Conservation (phyloP, 1,284 basidiomycete genomes). For the Trichosporon asahii region DNA sequence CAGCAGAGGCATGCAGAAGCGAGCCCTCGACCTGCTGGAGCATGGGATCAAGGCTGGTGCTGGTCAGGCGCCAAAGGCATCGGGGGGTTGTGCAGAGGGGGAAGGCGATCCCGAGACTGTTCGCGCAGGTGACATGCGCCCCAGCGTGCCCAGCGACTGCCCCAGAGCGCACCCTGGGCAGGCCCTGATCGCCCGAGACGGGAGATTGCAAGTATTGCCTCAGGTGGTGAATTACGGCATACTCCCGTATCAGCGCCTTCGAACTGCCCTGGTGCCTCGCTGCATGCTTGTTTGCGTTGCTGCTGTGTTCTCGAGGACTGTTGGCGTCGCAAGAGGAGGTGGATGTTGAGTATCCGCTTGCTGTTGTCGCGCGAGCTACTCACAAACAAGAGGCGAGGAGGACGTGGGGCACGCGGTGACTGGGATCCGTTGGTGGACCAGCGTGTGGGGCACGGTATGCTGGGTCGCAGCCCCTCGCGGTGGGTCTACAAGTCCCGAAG, state of each 20-base stretch:
- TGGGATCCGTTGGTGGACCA: no score
- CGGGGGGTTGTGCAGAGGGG: background rate
- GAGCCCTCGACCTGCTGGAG: no score
- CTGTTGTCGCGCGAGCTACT: background rate
- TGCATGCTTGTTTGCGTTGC: no score
- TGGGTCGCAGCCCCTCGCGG: no score
- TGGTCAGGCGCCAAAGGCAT: no score
- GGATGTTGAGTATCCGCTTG: background rate
- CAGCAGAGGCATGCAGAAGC: background rate
- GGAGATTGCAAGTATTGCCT: background rate
- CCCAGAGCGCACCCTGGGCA: no score
- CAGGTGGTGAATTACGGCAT: background rate
- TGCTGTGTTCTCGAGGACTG: no score
- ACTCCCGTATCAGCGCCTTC: background rate
- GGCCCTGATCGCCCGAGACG: background rate
- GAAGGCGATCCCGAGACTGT: background rate
- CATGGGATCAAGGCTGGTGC: no score
- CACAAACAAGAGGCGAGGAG: background rate
- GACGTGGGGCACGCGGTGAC: no score
- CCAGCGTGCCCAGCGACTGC: no score
- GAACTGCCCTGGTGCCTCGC: background rate
- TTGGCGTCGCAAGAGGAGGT: background rate
- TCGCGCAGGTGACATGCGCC: background rate
- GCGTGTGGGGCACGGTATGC: background rate
- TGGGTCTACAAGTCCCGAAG: background rate